Conservation (phyloP, 192 early-diverging fungal genomes). For the Obelidium mucronatum region DNA sequence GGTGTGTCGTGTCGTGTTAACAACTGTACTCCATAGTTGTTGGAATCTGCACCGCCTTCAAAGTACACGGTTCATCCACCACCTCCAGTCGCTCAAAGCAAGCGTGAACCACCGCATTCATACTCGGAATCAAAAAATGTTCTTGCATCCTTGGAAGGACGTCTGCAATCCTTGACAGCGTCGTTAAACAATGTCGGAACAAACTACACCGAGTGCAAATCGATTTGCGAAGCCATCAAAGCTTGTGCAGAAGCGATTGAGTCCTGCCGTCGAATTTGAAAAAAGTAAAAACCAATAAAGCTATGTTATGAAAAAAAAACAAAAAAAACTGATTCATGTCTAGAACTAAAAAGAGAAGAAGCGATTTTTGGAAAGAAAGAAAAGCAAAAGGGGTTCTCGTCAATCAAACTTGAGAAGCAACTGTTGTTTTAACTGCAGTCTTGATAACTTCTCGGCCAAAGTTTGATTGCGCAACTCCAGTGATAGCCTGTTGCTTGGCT, state of each 20-base stretch:
- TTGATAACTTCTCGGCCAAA: conserved; percentile 27
- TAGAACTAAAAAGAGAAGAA: no score
- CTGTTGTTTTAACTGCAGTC: conserved; percentile 13
- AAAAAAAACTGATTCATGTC: no score
- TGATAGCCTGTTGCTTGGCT: conserved; percentile 45
- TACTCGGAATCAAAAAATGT: neutral
- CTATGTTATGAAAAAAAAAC: no score
- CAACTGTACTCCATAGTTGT: neutral
- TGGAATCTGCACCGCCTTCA: conserved; percentile 22
- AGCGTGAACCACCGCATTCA: neutral
- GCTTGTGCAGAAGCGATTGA: conserved; percentile 6
- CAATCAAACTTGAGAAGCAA: no score
- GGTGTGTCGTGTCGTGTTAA: neutral
- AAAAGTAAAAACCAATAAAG: no score
- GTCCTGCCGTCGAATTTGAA: conserved; percentile 10
- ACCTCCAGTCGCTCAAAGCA: neutral
- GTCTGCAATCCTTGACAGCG: neutral
- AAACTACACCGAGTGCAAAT: conserved; percentile 1
- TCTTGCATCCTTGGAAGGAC: neutral
- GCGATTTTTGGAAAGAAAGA: no score
- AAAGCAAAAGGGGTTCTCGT: no score
- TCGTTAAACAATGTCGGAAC: neutral
- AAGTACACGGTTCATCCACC: conserved; percentile 3
- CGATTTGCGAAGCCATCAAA: conserved; percentile 15
- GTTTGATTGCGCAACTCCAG: conserved; percentile 36